Percentiles rank a stretch among this genome's conserved stretches.
Evolutionary conservation across 202 grass and related monocot species (phyloP).

Genomic region (Schoenoplectus tabernaemontani): DNA sequence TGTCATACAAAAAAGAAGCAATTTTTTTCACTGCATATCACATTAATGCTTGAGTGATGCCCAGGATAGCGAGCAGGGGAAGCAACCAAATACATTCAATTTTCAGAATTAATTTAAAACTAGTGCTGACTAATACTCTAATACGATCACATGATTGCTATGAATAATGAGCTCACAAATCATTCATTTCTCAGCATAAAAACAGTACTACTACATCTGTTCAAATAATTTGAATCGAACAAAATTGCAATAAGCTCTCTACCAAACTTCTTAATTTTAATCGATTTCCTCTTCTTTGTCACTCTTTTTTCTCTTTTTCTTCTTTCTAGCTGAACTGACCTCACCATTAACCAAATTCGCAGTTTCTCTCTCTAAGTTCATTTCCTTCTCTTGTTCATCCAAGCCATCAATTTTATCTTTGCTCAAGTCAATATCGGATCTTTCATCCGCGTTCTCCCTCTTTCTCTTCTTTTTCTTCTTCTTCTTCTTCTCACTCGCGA

Average conservation of each 20-base stretch:
- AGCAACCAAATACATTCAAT: too few species aligned
- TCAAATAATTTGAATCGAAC: neutral
- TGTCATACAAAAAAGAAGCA: too few species aligned
- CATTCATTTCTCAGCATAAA: neutral
- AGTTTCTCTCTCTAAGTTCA: neutral
- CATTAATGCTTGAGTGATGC: too few species aligned
- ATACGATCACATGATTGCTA: neutral
- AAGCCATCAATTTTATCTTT: neutral
- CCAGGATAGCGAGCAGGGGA: too few species aligned
- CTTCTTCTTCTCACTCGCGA: slow-evolving; percentile 14
- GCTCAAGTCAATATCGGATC: neutral
- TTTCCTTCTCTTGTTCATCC: slow-evolving; percentile 11
- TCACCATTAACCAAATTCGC: neutral
- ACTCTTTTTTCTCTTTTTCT: slow-evolving; percentile 20
- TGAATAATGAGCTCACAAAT: neutral
- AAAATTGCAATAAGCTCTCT: neutral
- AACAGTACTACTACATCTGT: neutral
- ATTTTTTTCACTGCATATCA: too few species aligned
- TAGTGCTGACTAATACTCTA: neutral
- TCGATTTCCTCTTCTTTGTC: neutral
- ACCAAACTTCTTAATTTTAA: neutral
- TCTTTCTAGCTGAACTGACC: neutral
- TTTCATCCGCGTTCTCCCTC: neutral
- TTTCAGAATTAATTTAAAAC: too few species aligned
- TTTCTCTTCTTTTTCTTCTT: neutral